Evolutionary conservation across 805 yeast genomes (phyloP).

Genomic region (Teunomyces lycoperdinae): DNA sequence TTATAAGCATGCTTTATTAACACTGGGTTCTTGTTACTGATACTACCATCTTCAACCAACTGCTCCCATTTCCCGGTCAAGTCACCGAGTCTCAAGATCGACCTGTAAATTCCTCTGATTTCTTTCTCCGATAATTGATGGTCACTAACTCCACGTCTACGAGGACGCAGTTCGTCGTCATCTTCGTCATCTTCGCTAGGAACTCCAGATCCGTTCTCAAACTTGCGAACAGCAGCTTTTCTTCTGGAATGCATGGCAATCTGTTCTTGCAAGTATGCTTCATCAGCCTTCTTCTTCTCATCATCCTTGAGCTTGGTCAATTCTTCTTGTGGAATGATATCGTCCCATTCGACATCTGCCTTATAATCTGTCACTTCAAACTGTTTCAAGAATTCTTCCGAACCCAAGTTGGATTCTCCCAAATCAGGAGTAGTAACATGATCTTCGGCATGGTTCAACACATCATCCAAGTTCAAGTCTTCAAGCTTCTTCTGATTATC

Average conservation of each 20-base stretch:
- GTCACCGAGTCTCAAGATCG: slow-evolving; percentile 80
- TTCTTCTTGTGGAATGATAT: slow-evolving; percentile 95
- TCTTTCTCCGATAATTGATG: slow-evolving; percentile 78
- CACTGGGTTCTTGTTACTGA: slow-evolving; percentile 81
- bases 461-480: slow-evolving; percentile 92
- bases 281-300: slow-evolving; percentile 83
- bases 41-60: slow-evolving; percentile 83
- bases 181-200: slow-evolving; percentile 25
- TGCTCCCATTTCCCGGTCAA: slow-evolving; percentile 75
- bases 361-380: slow-evolving; percentile 98
- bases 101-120: slow-evolving; percentile 78
- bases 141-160: slow-evolving; percentile 26
- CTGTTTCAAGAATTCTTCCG: slow-evolving; percentile 95
- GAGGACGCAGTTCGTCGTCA: slow-evolving; percentile 24
- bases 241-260: slow-evolving; percentile 83
- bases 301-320: slow-evolving; percentile 84
- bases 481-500: slow-evolving; percentile 96
- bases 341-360: slow-evolving; percentile 99
- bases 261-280: slow-evolving; percentile 82
- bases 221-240: slow-evolving; percentile 65
- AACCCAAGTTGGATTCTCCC: slow-evolving; percentile 97
- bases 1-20: slow-evolving; percentile 69
- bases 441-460: slow-evolving; percentile 94
- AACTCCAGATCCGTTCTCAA: slow-evolving; percentile 29
- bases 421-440: slow-evolving; percentile 94